A percentile compares a stretch with the other conserved stretches of the same genome.
Conservation (phyloP, 1,139 yeast species). For the Lodderomyces pseudojiufengensis region DNA sequence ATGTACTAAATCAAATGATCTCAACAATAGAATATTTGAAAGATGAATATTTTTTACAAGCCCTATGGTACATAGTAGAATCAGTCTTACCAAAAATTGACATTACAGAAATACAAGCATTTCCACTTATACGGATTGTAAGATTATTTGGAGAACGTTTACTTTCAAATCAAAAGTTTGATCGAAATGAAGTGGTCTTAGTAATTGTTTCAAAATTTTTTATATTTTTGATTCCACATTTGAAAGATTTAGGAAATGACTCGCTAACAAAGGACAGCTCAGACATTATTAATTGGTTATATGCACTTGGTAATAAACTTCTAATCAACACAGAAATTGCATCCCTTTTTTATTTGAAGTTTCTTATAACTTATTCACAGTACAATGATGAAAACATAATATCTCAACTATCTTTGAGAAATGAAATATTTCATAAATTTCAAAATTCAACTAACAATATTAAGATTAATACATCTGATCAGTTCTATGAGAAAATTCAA, state of each 20-base stretch:
- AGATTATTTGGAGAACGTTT: conserved; percentile 31
- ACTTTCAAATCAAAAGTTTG: conserved; percentile 24
- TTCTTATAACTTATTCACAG: conserved; percentile 15
- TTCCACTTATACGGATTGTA: conserved; percentile 15
- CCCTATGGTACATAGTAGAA: conserved; percentile 8
- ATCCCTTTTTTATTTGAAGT: conserved; percentile 18
- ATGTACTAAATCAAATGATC: conserved; percentile 3
- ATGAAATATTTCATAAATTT: conserved; percentile 8
- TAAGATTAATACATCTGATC: conserved; percentile 7
- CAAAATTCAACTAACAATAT: conserved; percentile 18
- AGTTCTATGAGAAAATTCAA: conserved; percentile 5
- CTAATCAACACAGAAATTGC: conserved; percentile 25
- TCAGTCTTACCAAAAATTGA: background rate
- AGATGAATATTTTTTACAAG: conserved; percentile 6
- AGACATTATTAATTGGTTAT: conserved; percentile 35
- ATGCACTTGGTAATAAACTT: conserved; percentile 26
- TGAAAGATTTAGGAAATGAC: conserved; percentile 11
- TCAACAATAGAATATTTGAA: conserved; percentile 8
- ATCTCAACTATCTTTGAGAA: conserved; percentile 5
- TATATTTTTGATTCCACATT: conserved; percentile 13
- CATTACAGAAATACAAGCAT: conserved; percentile 3
- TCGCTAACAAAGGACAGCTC: conserved; percentile 26
- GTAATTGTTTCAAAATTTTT: conserved; percentile 25
- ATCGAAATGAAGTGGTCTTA: conserved; percentile 34
- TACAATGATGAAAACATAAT: conserved; percentile 10